Evolutionary conservation across 2,329 filamentous ascomycete genomes (phyloP), one percentile per base, ranked within the genome.

Genomic region (Ophiocordyceps sinensis): DNA sequence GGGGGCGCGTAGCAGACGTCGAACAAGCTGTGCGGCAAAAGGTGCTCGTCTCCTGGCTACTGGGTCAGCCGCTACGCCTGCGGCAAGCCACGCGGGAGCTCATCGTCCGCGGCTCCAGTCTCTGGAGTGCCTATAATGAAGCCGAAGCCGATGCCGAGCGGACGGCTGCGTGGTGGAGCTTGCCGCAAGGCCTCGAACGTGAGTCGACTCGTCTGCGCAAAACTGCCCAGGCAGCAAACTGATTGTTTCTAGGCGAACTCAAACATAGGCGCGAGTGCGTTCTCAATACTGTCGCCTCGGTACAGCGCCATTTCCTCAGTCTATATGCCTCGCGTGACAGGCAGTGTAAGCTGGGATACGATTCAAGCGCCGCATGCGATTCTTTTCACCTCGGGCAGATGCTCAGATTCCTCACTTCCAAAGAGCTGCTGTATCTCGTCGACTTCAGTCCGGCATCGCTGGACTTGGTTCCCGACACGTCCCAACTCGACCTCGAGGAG

Each of bases 311-410:
- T 54, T 86, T 85, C 43, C 61, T 87, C 3, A 54, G 57, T 7
- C 62, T 82, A 0, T 87, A 86, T 56, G 74, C 75, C 1, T 82
- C 80, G 10, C 74, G 77, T n/a, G 68, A 62, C 28, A 60, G 65
- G 8, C 82, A 86, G 54, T 87, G 83, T 58, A 77, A 76, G 50
- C 68, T 85, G 0, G 82, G 82, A 40, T 87, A 87, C 57, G 81
- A 85, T 52, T 78, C 76, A 2, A 82, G 77, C 45, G 60, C 71
- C 2, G 75, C 81, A 35, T 87, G 83, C 56, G 83, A 88, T 60
- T 79, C 77, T 2, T 88, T 82, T 52, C 83, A 88, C 58, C 71
- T 88, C 1, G 83, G 82, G 19, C 81, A 87, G 59, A 84, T 84
- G 68, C 61, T 85, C 47, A 77, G 77, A 48, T 87, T 87, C 58